Evolutionary conservation across 1,139 yeast species (phyloP), one percentile per base, ranked within the genome.

Genomic region (Suhomyces panamericanus): DNA sequence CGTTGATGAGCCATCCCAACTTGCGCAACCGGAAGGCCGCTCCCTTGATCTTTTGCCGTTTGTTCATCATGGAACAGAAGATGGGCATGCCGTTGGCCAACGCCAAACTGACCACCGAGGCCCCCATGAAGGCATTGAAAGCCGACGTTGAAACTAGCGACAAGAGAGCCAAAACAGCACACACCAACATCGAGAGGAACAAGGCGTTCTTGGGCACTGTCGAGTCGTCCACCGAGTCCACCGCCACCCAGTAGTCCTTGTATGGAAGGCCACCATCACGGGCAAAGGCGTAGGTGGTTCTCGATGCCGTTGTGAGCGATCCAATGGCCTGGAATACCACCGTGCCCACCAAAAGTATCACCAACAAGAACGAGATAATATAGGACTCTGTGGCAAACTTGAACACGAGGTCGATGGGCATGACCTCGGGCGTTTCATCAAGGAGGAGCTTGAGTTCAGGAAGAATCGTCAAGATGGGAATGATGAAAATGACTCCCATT

Each of bases 201-300:
- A 87, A 72, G 0, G 95, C 88, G 62, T 87, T 82, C 53, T 78
- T 81, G 1, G 96, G 96, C 20, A 86, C 82, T 10, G 67, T 70
- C 46, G 70, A 74, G 49, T 77, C 80, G 39, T 84, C 84, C 11
- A 69, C 63, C 2, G 80, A 70, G 51, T 84, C 83, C 35, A 87
- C 88, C 53, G 77, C 76, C 5, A 81, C 76, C 86, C 90, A 86
- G 32, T 76, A 61, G 10, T 76, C 70, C 48, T 83, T 79, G 54
- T 75, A 81, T 0, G 96, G 96, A 39, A 89, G 67, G 0, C 95
- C 96, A 38, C 87, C 90, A 62, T 89, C 97, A 64, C 97, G 80
- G 42, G 96, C 88, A 66, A 89, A 83, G 12, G 95, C 89, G 69
- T 83, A 89, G 1, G 91, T 86, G 30, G 88, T 83, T 69, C 96